Conservation (phyloP, 2,329 filamentous ascomycete species). For the Scleromitrula shiraiana region DNA sequence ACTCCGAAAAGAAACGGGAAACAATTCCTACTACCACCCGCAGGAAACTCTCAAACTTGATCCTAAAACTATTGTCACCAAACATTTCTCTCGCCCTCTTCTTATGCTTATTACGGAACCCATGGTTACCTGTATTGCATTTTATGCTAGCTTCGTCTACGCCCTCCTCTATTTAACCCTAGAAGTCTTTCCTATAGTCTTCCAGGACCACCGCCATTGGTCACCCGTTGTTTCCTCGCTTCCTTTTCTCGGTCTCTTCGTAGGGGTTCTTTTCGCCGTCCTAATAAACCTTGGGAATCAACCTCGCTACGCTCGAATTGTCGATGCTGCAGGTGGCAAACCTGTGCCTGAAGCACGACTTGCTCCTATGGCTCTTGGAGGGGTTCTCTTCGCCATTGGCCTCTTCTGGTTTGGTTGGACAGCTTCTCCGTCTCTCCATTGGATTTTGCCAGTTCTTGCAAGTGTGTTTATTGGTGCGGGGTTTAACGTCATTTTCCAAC, state of each 20-base stretch:
- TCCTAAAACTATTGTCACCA: constrained; percentile 24
- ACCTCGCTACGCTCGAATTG: constrained; percentile 21
- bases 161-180: constrained; percentile 58
- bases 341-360: constrained; percentile 39
- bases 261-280: constrained; percentile 39
- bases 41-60: constrained; percentile 23
- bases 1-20: constrained; percentile 30
- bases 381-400: constrained; percentile 24
- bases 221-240: constrained; percentile 49
- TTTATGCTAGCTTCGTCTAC: constrained; percentile 67
- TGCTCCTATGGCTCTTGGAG: constrained; percentile 39
- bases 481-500: constrained; percentile 29
- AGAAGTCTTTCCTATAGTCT: constrained; percentile 54
- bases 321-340: constrained; percentile 30
- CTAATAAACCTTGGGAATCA: constrained; percentile 38
- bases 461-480: constrained; percentile 23
- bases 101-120: constrained; percentile 49
- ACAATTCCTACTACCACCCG: constrained; percentile 20
- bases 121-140: constrained; percentile 55
- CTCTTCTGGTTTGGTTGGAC: constrained; percentile 29
- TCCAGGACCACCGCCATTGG: constrained; percentile 52
- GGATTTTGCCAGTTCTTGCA: constrained; percentile 9
- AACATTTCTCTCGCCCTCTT: constrained; percentile 29
- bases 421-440: constrained; percentile 17
- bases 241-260: constrained; percentile 46